Evolutionary conservation across 2,329 filamentous ascomycete species (phyloP), one percentile per base, ranked within the genome.

Genomic region (Hypoxylon sp.): DNA sequence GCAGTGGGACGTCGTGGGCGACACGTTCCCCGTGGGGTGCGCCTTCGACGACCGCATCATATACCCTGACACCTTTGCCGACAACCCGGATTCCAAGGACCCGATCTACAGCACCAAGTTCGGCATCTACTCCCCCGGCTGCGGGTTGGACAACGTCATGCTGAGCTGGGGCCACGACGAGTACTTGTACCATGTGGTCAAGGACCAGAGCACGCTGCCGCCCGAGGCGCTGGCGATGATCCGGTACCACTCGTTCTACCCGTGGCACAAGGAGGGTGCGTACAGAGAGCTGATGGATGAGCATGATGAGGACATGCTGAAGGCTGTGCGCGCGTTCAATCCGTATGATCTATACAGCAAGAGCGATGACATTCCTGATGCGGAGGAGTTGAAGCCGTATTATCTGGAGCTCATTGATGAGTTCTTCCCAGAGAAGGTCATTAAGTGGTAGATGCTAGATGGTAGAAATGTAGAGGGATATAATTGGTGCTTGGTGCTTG

Each of bases 311-410:
- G 85, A 86, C 74, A 94, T 97, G 90, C 82, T 97, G 73, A 87
- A 88, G 76, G 93, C 93, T 7, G 93, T 97, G 53, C 87, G 88
- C 79, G 93, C 92, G 0, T 97, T 97, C 81, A 97, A 97, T 79
- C 93, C 93, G 0, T 97, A 97, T 75, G 94, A 97, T 77, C 78
- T 97, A 57, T 97, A 97, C 83, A 95, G 91, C 83, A 97, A 97
- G 89, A 94, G 90, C 73, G 93, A 97, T 75, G 92, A 89, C 23
- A 85, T 93, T 21, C 93, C 93, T 1, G 90, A 87, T 63, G 87
- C 90, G 0, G 91, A 93, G 76, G 88, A 92, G 74, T 83, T 97
- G 63, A 97, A 95, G 87, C 88, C 88, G 5, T 93, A 93, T 80
- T 93, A 93, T 77, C 75, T 91, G 70, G 90, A 90, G 65, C 84